phyloP scores from a whole-genome alignment of 2,329 filamentous ascomycete genomes.

The Pyricularia pennisetigena region DNA sequence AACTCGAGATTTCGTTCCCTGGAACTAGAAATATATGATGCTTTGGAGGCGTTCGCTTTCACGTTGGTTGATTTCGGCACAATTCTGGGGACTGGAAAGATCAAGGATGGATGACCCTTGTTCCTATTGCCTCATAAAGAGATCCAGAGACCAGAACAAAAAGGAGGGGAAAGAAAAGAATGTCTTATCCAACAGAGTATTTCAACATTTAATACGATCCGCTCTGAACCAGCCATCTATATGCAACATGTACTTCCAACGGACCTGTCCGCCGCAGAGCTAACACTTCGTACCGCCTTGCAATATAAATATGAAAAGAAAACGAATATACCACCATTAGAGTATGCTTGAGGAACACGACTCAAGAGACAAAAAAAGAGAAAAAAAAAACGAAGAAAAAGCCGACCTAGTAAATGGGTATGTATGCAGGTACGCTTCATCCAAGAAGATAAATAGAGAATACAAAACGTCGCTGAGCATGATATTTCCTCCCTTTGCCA shows the following conservation, averaged over 20 bases:
- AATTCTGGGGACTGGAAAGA: not conserved
- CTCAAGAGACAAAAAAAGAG: not conserved
- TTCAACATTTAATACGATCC: not conserved
- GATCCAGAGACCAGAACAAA: not conserved
- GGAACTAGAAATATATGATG: no score
- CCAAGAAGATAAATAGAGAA: not conserved
- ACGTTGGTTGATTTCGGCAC: not conserved
- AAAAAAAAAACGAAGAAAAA: not conserved
- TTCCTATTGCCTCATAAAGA: not conserved
- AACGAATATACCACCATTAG: not conserved
- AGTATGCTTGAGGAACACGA: not conserved
- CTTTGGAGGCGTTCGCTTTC: no score
- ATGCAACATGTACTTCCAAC: not conserved
- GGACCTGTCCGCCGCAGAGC: not conserved
- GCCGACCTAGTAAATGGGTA: not conserved
- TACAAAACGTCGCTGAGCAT: not conserved
- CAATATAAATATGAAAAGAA: not conserved
- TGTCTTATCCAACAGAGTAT: not conserved
- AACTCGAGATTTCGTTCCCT: no score
- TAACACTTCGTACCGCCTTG: not conserved
- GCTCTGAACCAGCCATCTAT: not conserved
- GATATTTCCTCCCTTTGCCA: not conserved
- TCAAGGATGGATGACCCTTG: not conserved
- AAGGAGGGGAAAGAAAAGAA: no score
- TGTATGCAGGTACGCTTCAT: not conserved